Conservation (phyloP, 805 yeast species). For the Saccharomyces jurei region DNA sequence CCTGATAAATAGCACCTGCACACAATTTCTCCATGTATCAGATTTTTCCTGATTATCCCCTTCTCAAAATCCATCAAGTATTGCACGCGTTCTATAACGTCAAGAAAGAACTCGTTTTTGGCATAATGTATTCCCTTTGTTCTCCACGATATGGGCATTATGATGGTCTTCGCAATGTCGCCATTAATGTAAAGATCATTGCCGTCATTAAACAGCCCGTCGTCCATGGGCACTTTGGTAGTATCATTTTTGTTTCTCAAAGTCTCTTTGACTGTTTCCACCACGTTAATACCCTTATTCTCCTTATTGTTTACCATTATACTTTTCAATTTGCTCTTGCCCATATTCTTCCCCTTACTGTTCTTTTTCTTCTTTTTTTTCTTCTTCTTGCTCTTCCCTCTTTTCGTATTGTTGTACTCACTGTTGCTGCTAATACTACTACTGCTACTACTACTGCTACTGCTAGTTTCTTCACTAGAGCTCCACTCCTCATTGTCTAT, state of each 20-base stretch:
- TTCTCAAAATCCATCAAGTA: constrained; percentile 55
- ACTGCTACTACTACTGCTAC: constrained; percentile 3
- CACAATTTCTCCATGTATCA: constrained; percentile 63
- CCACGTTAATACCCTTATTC: constrained; percentile 5
- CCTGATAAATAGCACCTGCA: constrained; percentile 78
- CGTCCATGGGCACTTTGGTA: background rate
- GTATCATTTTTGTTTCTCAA: background rate
- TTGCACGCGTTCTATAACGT: constrained; percentile 68
- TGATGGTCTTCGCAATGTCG: constrained; percentile 66
- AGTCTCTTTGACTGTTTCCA: constrained; percentile 2
- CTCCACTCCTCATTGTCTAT: constrained; percentile 7
- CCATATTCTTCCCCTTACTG: constrained; percentile 1
- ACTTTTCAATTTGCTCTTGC: constrained; percentile 1
- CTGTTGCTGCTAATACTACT: constrained; percentile 9
- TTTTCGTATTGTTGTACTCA: constrained; percentile 8
- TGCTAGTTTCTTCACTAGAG: background rate
- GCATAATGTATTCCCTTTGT: constrained; percentile 82
- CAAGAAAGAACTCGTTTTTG: constrained; percentile 84
- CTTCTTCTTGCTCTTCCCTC: constrained; percentile 1
- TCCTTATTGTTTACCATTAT: constrained; percentile 1
- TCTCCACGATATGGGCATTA: constrained; percentile 82
- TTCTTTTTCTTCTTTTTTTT: background rate
- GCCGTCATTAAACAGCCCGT: constrained; percentile 9
- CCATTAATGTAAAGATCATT: constrained; percentile 47
- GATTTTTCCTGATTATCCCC: constrained; percentile 54